phyloP scores from a whole-genome alignment of 805 yeast species.

The Barnettozyma populi region DNA sequence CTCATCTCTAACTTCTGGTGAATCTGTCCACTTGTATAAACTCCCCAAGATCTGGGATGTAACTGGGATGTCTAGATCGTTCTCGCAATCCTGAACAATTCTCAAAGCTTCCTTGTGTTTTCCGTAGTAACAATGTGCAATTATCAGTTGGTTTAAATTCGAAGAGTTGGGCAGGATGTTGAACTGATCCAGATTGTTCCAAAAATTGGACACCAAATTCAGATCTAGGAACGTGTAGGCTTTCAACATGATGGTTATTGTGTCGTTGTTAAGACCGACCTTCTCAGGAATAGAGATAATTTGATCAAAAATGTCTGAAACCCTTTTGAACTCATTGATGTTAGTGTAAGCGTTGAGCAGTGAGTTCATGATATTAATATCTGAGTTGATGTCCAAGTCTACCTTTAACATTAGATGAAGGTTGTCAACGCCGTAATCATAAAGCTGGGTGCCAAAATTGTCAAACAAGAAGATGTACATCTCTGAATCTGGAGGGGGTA shows the following conservation, averaged over 20 bases:
- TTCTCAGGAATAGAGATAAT: conserved; percentile 53
- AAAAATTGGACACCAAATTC: conserved; percentile 52
- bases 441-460: conserved; percentile 52
- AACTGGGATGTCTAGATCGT: conserved; percentile 40
- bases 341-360: conserved; percentile 60
- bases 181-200: conserved; percentile 47
- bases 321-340: conserved; percentile 48
- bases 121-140: conserved; percentile 69
- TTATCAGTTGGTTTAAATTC: conserved; percentile 53
- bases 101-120: conserved; percentile 49
- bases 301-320: conserved; percentile 55
- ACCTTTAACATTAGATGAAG: conserved; percentile 58
- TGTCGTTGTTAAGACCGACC: conserved; percentile 48
- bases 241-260: conserved; percentile 62
- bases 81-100: conserved; percentile 40
- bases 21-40: conserved; percentile 39
- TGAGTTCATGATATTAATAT: conserved; percentile 53
- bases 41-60: conserved; percentile 40
- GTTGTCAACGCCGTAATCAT: conserved; percentile 61
- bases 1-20: conserved; percentile 12
- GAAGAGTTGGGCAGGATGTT: conserved; percentile 47
- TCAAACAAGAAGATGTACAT: conserved; percentile 57
- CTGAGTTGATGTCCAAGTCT: conserved; percentile 52
- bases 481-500: conserved; percentile 46
- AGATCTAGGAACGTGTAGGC: conserved; percentile 50